Base-by-base conservation (phyloP, 495 filamentous ascomycete species). In the Lasiosphaeria ovina region DNA sequence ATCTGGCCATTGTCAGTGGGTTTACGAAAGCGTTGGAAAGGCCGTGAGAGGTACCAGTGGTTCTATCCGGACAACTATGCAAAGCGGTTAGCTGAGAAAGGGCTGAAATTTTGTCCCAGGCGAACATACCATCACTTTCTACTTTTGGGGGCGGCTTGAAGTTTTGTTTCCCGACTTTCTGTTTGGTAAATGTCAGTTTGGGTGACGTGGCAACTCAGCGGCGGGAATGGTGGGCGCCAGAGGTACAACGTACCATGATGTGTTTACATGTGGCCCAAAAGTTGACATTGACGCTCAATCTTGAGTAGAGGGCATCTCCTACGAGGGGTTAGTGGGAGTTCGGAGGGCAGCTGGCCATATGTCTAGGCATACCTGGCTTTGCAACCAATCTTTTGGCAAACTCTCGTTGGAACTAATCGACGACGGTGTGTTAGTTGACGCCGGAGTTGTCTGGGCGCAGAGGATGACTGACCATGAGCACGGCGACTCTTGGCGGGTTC, bases 91-190 rank as follows among this genome's bases (percentile, higher is more conserved):
- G 67, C 36, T 32, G 24, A 24, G 24, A 24, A 49, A 11, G 4
- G 17, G 6, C 35, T 33, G 3, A 32, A 0, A 14, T 16, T 16
- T 3, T 11, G n/a, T 0, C 35, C 35, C 8, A 87, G 73, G 53
- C 92, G 82, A n/a, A 93, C 67, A 35, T 16, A 67, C 67, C 91
- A 58, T 85, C 90, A 11, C 85, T 89, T 74, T 98, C 93, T 17
- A 98, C 93, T 68, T 89, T 82, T 9, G 93, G 93, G 17, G 93
- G 93, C 1, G 94, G 94, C 66, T 89, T 92, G 81, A 95, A 97
- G 77, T 97, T 98, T 73, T 93, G 93, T 64, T 87, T 87, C 35
- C 92, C 91, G 35, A 97, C 92, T 77, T 95, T 95, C 71, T 72
- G 49, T 61, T 24, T 24, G 24, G 24, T 45, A 9, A 55, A 61